Conservation (phyloP, 2,329 filamentous ascomycete species). For the Curvularia spicifera region DNA sequence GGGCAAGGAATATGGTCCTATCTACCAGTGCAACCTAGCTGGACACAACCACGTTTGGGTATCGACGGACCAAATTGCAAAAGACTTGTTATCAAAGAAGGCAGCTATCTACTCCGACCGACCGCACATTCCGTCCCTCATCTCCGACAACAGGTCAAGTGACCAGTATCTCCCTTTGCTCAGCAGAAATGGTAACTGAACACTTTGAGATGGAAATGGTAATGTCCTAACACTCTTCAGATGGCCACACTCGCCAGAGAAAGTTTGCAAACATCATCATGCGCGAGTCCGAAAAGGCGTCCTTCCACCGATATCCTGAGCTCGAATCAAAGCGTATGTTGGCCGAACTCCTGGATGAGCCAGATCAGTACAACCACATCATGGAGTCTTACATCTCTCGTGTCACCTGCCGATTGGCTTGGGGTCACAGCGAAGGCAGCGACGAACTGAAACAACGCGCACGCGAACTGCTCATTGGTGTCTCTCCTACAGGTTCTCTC, state of each 20-base stretch:
- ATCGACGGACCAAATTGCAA: slow-evolving; percentile 51
- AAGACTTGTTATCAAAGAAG: slow-evolving; percentile 54
- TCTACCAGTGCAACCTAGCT: slow-evolving; percentile 55
- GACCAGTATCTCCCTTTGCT: slow-evolving; percentile 55
- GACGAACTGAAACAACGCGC: slow-evolving; percentile 57
- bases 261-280: slow-evolving; percentile 57
- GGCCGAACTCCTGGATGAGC: slow-evolving; percentile 53
- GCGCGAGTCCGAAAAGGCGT: slow-evolving; percentile 51
- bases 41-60: slow-evolving; percentile 57
- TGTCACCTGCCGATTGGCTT: slow-evolving; percentile 56
- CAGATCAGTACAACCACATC: slow-evolving; percentile 52
- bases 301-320: slow-evolving; percentile 54
- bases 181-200: slow-evolving; percentile 50
- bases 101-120: slow-evolving; percentile 56
- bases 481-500: slow-evolving; percentile 55
- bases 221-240: slow-evolving; percentile 33
- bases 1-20: slow-evolving; percentile 53
- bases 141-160: slow-evolving; percentile 54
- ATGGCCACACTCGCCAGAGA: slow-evolving; percentile 52
- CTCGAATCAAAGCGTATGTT: slow-evolving; percentile 55
- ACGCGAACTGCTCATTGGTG: slow-evolving; percentile 54
- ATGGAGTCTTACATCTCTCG: slow-evolving; percentile 55
- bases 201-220: not conserved
- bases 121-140: slow-evolving; percentile 54
- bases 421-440: slow-evolving; percentile 53